Base-by-base conservation (phyloP, 2,329 filamentous ascomycete species). In the Penicillium frequentans region DNA sequence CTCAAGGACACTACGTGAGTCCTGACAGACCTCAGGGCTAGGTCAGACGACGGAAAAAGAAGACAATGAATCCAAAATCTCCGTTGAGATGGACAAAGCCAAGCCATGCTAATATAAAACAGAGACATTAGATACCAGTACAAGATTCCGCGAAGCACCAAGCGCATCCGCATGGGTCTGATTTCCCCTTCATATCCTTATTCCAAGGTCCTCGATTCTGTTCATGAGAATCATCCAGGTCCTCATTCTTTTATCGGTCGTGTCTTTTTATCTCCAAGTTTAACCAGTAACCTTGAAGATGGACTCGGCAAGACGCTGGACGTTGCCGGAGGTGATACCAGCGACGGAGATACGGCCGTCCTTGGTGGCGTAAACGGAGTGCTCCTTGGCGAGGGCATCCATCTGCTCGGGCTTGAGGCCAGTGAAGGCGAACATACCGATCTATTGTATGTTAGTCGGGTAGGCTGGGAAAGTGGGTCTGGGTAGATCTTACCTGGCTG, bases 351-450 rank as follows among this genome's bases (percentile, higher is more conserved):
- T 79, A 68, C 81, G 77, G 57, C 81, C 81, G 64, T 82, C 80
- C 83, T 91, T 95, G 78, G 95, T 98, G 65, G 93, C 93, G 76
- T 99, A 99, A 70, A 99, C 93, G 59, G 91, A 96, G 84, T 95
- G 91, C 83, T 98, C 91, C 83, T 96, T 92, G 66, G 93, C 91
- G 61, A 99, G 84, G 70, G 81, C 82, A 55, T 93, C 90, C 91
- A 98, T 97, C 82, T 97, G 90, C 79, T 93, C 88, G 54, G 93
- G 82, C 69, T 84, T 93, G 70, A 99, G 82, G 61, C 95, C 95
- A 52, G 95, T 99, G 85, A 96, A 99, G 68, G 95, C 93, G 74
- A 99, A 99, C 95, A 99, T 99, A 81, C 95, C 95, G 71, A 99
- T 99, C 86, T 85, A 61, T 9, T 58, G 39, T 8, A 9, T 55